Evolutionary conservation across 768 basidiomycete species (phyloP).

Genomic region (Clitopilus passeckerianus): DNA sequence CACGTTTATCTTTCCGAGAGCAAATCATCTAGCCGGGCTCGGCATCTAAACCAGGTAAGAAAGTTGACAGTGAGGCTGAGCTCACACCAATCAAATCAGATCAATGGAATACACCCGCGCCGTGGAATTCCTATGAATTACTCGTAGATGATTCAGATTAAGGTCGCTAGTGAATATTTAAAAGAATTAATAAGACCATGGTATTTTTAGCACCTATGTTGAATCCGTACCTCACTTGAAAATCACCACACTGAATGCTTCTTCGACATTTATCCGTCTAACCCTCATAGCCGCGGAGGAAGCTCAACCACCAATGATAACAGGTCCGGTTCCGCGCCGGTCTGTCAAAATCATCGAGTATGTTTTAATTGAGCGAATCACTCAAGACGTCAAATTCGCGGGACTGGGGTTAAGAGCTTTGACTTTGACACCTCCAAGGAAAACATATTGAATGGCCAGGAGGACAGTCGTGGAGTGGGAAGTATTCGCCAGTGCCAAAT

Average conservation of each 20-base stretch:
- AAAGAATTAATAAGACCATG: no score
- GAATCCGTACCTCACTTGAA: neutral
- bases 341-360: neutral
- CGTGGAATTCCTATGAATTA: no score
- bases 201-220: neutral
- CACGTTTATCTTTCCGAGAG: neutral
- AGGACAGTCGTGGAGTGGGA: neutral
- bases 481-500: neutral
- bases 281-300: neutral
- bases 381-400: neutral
- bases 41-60: neutral
- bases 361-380: neutral
- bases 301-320: neutral
- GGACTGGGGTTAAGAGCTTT: no score
- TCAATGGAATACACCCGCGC: neutral
- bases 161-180: no score
- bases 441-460: no score
- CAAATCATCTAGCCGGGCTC: neutral
- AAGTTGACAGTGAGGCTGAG: neutral
- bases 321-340: neutral
- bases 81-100: neutral
- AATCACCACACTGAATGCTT: neutral
- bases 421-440: no score
- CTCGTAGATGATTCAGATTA: no score
- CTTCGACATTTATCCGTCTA: neutral